A percentile compares a stretch with the other conserved stretches of the same genome.
Conservation (phyloP, 345 rosid genomes). For the Geranium rotundifolium region DNA sequence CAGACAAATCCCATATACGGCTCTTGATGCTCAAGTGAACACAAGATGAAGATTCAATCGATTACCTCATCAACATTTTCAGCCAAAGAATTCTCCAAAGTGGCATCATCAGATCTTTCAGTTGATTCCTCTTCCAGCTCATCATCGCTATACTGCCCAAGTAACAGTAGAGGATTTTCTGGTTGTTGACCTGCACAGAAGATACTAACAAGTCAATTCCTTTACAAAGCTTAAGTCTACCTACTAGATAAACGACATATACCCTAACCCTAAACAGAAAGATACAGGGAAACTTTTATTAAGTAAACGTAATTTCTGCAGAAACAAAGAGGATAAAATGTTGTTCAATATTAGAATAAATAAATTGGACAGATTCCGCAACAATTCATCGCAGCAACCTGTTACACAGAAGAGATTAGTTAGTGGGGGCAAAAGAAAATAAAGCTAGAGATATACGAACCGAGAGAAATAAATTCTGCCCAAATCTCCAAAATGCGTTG, state of each 20-base stretch:
- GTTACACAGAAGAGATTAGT: slow-evolving; percentile 53
- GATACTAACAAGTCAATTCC: slow-evolving; percentile 26
- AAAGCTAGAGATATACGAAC: slow-evolving; percentile 97
- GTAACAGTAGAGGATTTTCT: slow-evolving; percentile 72
- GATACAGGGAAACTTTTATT: slow-evolving; percentile 9
- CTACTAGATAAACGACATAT: no score
- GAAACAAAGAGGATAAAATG: slow-evolving; percentile 3
- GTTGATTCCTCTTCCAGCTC: slow-evolving; percentile 51
- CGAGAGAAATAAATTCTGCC: slow-evolving; percentile 50
- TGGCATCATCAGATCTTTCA: slow-evolving; percentile 16
- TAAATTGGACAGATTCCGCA: slow-evolving; percentile 19
- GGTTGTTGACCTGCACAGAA: slow-evolving; percentile 60
- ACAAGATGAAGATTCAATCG: slow-evolving; percentile 5
- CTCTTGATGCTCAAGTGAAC: background rate
- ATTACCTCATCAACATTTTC: slow-evolving; percentile 46
- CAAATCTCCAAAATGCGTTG: slow-evolving; percentile 56
- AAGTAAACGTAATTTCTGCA: slow-evolving; percentile 9
- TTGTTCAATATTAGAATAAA: slow-evolving; percentile 14
- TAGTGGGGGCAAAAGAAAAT: slow-evolving; percentile 42
- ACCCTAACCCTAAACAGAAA: slow-evolving; percentile 14
- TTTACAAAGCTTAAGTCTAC: slow-evolving; percentile 11
- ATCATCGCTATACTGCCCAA: slow-evolving; percentile 90
- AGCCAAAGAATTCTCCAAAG: slow-evolving; percentile 24
- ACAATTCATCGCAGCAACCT: slow-evolving; percentile 41
- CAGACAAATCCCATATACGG: no score